These are phyloP conservation scores for Sclerotinia spermophila DNA, from an alignment of 2,329 filamentous ascomycete genomes.

Conservation along the genomic window DNA sequence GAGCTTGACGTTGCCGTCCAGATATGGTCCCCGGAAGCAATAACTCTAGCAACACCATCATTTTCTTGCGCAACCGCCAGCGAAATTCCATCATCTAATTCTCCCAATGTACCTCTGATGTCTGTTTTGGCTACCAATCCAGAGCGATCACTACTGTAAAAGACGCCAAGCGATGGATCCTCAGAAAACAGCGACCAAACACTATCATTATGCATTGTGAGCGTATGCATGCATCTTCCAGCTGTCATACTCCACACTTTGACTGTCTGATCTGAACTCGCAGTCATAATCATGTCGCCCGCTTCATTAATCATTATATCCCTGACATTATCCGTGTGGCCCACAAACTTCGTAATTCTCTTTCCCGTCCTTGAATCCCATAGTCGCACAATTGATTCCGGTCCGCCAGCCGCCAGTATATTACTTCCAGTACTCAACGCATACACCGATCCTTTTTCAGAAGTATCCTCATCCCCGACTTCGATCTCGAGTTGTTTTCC, in stretches of 20 bases:
- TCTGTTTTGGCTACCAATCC: slow-evolving; percentile 97
- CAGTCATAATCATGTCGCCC: slow-evolving; percentile 88
- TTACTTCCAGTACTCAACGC: slow-evolving; percentile 76
- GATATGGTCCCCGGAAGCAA: slow-evolving; percentile 52
- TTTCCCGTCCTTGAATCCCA: slow-evolving; percentile 90
- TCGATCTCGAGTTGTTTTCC: slow-evolving; percentile 87
- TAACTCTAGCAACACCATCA: slow-evolving; percentile 68
- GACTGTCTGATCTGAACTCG: slow-evolving; percentile 92
- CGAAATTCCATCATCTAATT: slow-evolving; percentile 82
- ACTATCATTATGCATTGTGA: slow-evolving; percentile 98
- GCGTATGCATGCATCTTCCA: slow-evolving; percentile 92
- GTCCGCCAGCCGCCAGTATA: slow-evolving; percentile 86
- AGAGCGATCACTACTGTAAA: slow-evolving; percentile 92
- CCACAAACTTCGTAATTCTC: slow-evolving; percentile 91
- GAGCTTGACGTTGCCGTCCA: slow-evolving; percentile 73
- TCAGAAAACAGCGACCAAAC: slow-evolving; percentile 95
- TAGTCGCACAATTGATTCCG: slow-evolving; percentile 86
- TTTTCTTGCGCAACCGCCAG: slow-evolving; percentile 91
- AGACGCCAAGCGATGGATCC: slow-evolving; percentile 78
- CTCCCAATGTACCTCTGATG: slow-evolving; percentile 65
- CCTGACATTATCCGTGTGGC: slow-evolving; percentile 91
- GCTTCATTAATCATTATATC: slow-evolving; percentile 85
- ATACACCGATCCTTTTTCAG: slow-evolving; percentile 93
- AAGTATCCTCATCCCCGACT: slow-evolving; percentile 74
- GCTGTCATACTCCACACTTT: slow-evolving; percentile 97